Base-by-base conservation (phyloP, 495 filamentous ascomycete species). In the Lasiosphaeria ovina region DNA sequence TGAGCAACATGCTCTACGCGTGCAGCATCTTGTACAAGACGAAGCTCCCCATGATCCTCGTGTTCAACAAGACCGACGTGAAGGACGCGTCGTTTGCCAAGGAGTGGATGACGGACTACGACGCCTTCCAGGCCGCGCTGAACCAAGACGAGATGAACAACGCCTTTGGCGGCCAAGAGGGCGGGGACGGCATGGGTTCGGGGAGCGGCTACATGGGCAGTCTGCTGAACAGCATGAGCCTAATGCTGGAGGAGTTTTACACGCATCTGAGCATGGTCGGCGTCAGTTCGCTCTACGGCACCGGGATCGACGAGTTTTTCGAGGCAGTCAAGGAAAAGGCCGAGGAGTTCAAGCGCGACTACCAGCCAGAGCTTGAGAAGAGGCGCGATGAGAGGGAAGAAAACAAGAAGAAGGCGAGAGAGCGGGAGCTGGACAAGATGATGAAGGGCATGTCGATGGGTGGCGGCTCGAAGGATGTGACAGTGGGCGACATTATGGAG, bases 51-150 rank as follows among this genome's bases (percentile, higher is more conserved):
- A 98, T 98, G 93, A 94, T 98, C 31, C 73, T 98, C 14, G 94
- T 98, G 3, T 97, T 98, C 79, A 98, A 98, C 77, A 98, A 98
- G 79, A 96, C 93, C 0, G 94, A 98, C 70, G 90, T 94, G 6
- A 88, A 94, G 69, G 90, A 94, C 67, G 91, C 93, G 3, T 82
- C 81, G 24, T 97, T 96, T 66, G 94, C 91, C 8, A 95, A 96
- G 78, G 92, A 98, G 72, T 99, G 94, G 94, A 99, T 99, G 94
- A 96, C 92, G 16, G 93, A 99, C 70, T 98, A 95, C 67, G 93
- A 98, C 62, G 86, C 90, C 12, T 99, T 99, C 74, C 95, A 98
- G 73, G 83, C 82, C 35, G 94, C 94, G 44, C 75, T 99, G 36
- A 79, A 84, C 40, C 73, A 82, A 53, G 93, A 96, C 72, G 90